Base-by-base conservation (phyloP, 2,329 filamentous ascomycete species). In the Beauveria varroae region DNA sequence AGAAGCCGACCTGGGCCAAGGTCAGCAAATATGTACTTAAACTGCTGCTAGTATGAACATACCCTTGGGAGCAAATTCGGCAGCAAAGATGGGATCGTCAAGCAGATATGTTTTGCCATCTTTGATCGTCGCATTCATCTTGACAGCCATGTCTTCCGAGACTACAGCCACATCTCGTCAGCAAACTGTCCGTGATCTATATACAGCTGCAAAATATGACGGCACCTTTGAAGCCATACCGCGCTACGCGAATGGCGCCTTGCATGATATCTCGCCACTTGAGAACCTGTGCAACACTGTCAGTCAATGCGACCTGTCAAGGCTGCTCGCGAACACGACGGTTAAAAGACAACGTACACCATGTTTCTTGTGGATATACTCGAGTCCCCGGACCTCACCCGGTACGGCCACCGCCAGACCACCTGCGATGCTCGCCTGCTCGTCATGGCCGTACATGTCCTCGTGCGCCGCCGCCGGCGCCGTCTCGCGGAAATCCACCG, bases 401-500 rank as follows among this genome's bases (percentile, higher is more conserved):
- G 89, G 90, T 0, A 93, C 82, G 47, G 80, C 89, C 34, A 83
- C 84, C 1, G 90, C 87, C 37, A 96, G 75, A 0, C 91, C 92
- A 3, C 90, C 89, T 30, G 78, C 78, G 1, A 93, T 77, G 60
- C 90, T 92, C 1, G 82, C 85, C 1, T 80, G 73, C 1, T 81
- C 78, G 65, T 95, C 88, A 60, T 86, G 85, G 62, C 84, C 80
- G 72, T 88, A 98, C 93, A 98, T 98, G 68, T 96, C 85, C 73
- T 92, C 80, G 65, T 81, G 86, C 0, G 92, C 90, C 0, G 90
- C 89, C 0, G 87, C 89, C 0, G 93, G 93, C 0, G 93, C 93
- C 0, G 88, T 86, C 73, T 98, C 93, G 52, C 93, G 82, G 70
- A 96, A 98, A 74, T 98, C 93, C 66, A 98, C 86, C 62, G 87